phyloP scores from a whole-genome alignment of 2,329 filamentous ascomycete genomes.

The Teratosphaeria viscida region DNA sequence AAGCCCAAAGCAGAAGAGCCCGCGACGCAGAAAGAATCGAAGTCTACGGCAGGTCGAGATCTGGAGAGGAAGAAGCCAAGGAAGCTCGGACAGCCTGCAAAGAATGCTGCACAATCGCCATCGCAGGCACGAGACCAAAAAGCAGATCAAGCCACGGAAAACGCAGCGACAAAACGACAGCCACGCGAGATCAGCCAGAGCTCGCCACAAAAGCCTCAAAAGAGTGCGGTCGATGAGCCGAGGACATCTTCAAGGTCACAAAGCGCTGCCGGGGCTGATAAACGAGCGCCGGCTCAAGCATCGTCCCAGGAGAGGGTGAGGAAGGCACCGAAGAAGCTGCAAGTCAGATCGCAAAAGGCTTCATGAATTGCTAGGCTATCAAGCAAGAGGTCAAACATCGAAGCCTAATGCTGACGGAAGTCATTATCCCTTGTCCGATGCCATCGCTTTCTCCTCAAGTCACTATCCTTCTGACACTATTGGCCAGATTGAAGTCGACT shows the following conservation, averaged over 20 bases:
- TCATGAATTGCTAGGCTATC: not conserved
- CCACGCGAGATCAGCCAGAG: not conserved
- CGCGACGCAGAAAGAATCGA: not conserved
- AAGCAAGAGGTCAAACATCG: too few species aligned
- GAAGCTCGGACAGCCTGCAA: not conserved
- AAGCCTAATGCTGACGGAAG: too few species aligned
- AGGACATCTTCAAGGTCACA: not conserved
- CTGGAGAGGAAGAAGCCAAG: not conserved
- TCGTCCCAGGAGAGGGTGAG: not conserved
- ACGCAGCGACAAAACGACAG: not conserved
- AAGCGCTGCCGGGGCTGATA: not conserved
- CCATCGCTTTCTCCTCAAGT: too few species aligned
- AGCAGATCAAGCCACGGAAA: not conserved
- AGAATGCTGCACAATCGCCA: not conserved
- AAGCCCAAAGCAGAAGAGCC: not conserved
- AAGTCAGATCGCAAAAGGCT: not conserved
- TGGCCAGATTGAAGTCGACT: too few species aligned
- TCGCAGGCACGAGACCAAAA: not conserved
- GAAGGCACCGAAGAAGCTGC: not conserved
- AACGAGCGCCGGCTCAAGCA: not conserved
- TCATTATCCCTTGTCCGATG: too few species aligned
- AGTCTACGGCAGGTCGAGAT: not conserved
- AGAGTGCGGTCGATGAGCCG: not conserved
- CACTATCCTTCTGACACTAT: too few species aligned
- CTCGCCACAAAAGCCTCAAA: not conserved